These are phyloP conservation scores for Collybiopsis confluens DNA, from an alignment of 768 basidiomycete species.

Conservation along the genomic window DNA sequence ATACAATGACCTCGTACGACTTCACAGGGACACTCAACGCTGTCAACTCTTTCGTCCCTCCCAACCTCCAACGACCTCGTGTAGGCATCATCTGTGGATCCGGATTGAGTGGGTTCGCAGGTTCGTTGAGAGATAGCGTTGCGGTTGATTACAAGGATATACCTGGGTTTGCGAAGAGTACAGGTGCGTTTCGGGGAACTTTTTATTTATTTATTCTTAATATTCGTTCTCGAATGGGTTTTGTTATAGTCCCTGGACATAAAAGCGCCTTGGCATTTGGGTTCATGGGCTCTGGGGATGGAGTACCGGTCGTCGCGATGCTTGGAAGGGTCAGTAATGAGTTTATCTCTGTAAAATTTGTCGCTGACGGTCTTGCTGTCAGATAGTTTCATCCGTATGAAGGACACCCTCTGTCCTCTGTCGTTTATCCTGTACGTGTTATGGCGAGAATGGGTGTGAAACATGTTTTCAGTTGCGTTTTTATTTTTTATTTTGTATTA, in stretches of 20 bases:
- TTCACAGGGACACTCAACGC: too few relatives aligned
- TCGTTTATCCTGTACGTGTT: constrained; percentile 75
- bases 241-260: constrained; percentile 74
- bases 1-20: too few relatives aligned
- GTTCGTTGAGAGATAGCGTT: constrained; percentile 50
- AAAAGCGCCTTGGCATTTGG: constrained; percentile 81
- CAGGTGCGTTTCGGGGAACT: constrained; percentile 45
- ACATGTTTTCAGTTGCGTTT: constrained; percentile 63
- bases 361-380: constrained; percentile 6
- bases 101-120: constrained; percentile 75
- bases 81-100: constrained; percentile 88
- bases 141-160: constrained; percentile 64
- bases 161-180: constrained; percentile 73
- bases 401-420: constrained; percentile 65
- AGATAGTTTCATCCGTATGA: constrained; percentile 82
- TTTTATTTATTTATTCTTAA: not conserved
- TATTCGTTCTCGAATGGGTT: too few relatives aligned
- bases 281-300: constrained; percentile 53
- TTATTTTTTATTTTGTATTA: not conserved
- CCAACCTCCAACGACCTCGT: constrained; percentile 46
- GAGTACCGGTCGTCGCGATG: constrained; percentile 86
- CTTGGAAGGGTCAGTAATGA: constrained; percentile 69
- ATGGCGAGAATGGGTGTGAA: constrained; percentile 77
- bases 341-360: not conserved
- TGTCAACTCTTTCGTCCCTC: too few relatives aligned